phyloP scores from a whole-genome alignment of 2,329 filamentous ascomycete genomes.

The Monosporascus ibericus region DNA sequence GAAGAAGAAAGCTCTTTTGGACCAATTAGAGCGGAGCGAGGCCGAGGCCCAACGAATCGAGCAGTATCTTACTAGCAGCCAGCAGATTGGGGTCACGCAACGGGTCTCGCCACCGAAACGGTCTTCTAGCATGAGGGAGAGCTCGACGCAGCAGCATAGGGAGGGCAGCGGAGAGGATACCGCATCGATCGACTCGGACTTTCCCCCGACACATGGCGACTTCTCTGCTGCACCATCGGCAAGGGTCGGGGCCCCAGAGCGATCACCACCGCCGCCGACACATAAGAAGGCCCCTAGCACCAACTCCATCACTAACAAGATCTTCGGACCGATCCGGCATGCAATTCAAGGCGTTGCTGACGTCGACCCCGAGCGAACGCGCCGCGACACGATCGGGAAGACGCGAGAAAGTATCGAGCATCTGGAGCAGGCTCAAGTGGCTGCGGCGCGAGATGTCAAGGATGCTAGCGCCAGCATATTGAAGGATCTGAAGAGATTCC shows the following conservation, averaged over 20 bases:
- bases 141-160: slow-evolving; percentile 41
- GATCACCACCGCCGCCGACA: slow-evolving; percentile 37
- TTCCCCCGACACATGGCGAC: slow-evolving; percentile 82
- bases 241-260: slow-evolving; percentile 62
- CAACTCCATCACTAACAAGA: slow-evolving; percentile 87
- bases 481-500: slow-evolving; percentile 86
- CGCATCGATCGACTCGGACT: slow-evolving; percentile 91
- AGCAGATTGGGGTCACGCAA: slow-evolving; percentile 39
- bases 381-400: slow-evolving; percentile 91
- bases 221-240: slow-evolving; percentile 62
- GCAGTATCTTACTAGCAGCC: slow-evolving; percentile 76
- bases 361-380: slow-evolving; percentile 87
- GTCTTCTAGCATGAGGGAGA: slow-evolving; percentile 55
- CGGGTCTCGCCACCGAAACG: slow-evolving; percentile 54
- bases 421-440: slow-evolving; percentile 84
- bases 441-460: slow-evolving; percentile 84
- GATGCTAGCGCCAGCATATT: slow-evolving; percentile 86
- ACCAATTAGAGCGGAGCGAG: slow-evolving; percentile 89
- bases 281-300: slow-evolving; percentile 80
- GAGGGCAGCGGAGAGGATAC: slow-evolving; percentile 67
- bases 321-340: slow-evolving; percentile 92
- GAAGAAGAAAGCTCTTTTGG: slow-evolving; percentile 77
- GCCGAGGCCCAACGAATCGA: slow-evolving; percentile 89
- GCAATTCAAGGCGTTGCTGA: slow-evolving; percentile 95
- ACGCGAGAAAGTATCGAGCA: slow-evolving; percentile 81